Evolutionary conservation across 2,329 filamentous ascomycete species (phyloP), one percentile per base, ranked within the genome.

Genomic region (Epichloe baconii): DNA sequence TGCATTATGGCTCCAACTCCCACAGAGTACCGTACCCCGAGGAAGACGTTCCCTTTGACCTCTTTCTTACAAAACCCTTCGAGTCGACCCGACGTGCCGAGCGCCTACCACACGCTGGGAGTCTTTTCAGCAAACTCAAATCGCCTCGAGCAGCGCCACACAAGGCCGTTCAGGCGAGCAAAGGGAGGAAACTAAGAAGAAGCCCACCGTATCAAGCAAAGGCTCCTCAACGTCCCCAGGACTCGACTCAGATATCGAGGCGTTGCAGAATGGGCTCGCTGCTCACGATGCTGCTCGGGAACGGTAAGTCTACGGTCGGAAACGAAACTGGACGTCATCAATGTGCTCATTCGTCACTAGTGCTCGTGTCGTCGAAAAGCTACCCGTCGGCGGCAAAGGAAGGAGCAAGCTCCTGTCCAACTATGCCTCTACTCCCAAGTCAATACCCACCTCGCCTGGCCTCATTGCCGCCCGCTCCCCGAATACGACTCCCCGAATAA

Each of bases 381-480:
- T 65, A 37, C 64, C 66, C 17, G 48, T 58, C 7, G 55, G 61
- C 15, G 56, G 55, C 19, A 74, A 69, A 56, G 61, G 64, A 50
- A 77, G 74, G 61, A 62, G 64, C 38, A 73, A 68, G 56, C 63
- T 73, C 5, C 58, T 75, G 47, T 67, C 70, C 11, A 66, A 64
- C 47, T 68, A 63, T 53, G 63, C 63, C 35, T 65, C 70, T 14
- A 65, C 68, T 23, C 59, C 66, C 15, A 61, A 64, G 55, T 71
- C 69, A 26, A 63, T 71, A 44, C 76, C 80, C 1, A 64, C 75
- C 3, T 82, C 79, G 49, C 80, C 80, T 2, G 74, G 74, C 26
- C 66, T 80, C 44, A 77, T 72, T 52, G 74, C 72, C n/a, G 63
- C 73, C 11, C 69, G 69, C 21, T 83, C 80, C 3, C 79, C 79